Evolutionary conservation across 345 rosid species (phyloP), one percentile per base, ranked within the genome.

Genomic region (Nasturtium officinale): DNA sequence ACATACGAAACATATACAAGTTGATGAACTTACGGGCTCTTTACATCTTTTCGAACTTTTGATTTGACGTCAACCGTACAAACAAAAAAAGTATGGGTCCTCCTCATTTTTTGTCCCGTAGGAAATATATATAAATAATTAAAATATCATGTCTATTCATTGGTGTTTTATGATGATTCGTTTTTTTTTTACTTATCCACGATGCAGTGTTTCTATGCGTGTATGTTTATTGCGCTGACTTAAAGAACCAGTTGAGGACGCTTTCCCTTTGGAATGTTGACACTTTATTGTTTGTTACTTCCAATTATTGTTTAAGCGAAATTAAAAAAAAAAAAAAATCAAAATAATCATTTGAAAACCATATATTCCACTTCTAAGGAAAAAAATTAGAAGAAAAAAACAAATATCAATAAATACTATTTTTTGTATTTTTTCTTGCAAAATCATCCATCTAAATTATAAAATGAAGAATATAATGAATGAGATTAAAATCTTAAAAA

Each of bases 251-350:
- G 33, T 18, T 20, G 54, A 30, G 46, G 28, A 53, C 56, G 9
- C 37, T 21, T 21, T 43, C 20, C 37, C 56, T 13, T 6, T 30
- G 5, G 26, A 15, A 42, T 62, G 15, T 30, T 12, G 50, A 48
- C 50, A 59, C 47, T 46, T 30, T 50, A 71, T 50, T 42, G 20
- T 59, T 60, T 48, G 65, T 47, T 70, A 71, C 32, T n/a, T 70
- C 13, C 60, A 33, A 46, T 69, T 58, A 45, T 46, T 69, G 25
- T n/a, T n/a, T n/a, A n/a, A n/a, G n/a, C n/a, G n/a, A n/a, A n/a
- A n/a, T n/a, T n/a, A n/a, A n/a, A n/a, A n/a, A n/a, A n/a, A n/a
- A n/a, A n/a, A n/a, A n/a, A n/a, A n/a, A n/a, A n/a, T n/a, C n/a
- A n/a, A n/a, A n/a, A n/a, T n/a, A n/a, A n/a, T n/a, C n/a, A n/a